These are phyloP conservation scores for Aegle marmelos DNA, from an alignment of 345 rosid species.

Conservation along the genomic window DNA sequence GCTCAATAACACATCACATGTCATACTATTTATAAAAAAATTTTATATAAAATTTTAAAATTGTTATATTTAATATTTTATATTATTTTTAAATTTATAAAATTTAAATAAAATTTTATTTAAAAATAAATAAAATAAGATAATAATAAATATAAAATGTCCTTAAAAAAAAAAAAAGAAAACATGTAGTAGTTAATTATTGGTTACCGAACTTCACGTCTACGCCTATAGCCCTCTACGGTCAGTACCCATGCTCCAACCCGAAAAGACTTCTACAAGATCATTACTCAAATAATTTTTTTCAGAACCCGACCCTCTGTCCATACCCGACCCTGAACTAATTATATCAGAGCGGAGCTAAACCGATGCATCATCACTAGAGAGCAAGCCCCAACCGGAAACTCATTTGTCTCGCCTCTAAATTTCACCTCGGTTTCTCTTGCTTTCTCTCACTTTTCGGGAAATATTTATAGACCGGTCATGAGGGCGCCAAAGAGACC, in stretches of 20 bases:
- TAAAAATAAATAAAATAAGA: no score
- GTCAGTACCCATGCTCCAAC: not conserved
- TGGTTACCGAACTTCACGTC: not conserved
- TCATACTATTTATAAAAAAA: no score
- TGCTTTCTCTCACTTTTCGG: not conserved
- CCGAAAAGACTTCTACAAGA: not conserved
- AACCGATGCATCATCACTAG: not conserved
- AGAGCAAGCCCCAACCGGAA: not conserved
- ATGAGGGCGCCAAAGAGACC: constrained; percentile 66
- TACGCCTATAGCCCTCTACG: not conserved
- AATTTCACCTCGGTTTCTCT: constrained; percentile 15
- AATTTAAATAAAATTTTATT: no score
- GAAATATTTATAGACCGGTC: not conserved
- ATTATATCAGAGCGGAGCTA: not conserved
- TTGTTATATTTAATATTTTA: no score
- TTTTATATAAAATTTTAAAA: no score
- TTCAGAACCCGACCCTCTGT: not conserved
- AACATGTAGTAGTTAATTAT: not conserved
- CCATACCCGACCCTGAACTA: not conserved
- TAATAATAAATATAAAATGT: not conserved
- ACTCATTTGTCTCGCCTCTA: not conserved
- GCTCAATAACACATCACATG: no score
- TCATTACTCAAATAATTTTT: not conserved
- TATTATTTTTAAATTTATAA: no score
- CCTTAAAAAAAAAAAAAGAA: not conserved